A percentile compares a stretch with the other conserved stretches of the same genome.
These are phyloP conservation scores for Trichosanthes cucumerina DNA, from an alignment of 306 rosid genomes.

Conservation along the genomic window DNA sequence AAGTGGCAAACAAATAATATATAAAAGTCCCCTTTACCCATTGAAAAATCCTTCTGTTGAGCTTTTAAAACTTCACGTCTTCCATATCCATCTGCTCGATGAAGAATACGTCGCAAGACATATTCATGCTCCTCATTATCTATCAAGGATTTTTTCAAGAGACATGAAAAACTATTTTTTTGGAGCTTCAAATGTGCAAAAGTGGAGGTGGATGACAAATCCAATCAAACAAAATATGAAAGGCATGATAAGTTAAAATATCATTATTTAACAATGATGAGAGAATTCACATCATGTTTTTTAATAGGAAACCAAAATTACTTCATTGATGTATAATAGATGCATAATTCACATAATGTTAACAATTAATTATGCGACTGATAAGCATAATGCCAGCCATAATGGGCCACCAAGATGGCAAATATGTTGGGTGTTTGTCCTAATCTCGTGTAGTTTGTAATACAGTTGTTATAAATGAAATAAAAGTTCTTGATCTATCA, in stretches of 20 bases:
- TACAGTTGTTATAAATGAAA: too few species aligned
- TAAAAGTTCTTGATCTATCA: too few species aligned
- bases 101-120: slow-evolving; percentile 94
- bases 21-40: slow-evolving; percentile 38
- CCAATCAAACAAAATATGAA: neutral
- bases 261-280: neutral
- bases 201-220: neutral
- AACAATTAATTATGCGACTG: neutral
- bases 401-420: too few species aligned
- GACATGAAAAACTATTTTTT: neutral
- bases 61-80: slow-evolving; percentile 90
- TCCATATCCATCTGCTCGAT: slow-evolving; percentile 96
- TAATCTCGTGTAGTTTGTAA: too few species aligned
- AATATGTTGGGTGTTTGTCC: too few species aligned
- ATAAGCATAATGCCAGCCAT: neutral
- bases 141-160: slow-evolving; percentile 17
- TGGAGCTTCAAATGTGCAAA: neutral
- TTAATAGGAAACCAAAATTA: too few species aligned
- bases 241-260: neutral
- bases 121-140: slow-evolving; percentile 98
- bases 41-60: slow-evolving; percentile 84
- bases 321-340: too few species aligned
- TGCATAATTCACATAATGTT: too few species aligned
- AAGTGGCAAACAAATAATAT: neutral
- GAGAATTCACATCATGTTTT: neutral